A percentile compares a stretch with the other conserved stretches of the same genome.
These are phyloP conservation scores for Paraphaeosphaeria sporulosa DNA, from an alignment of 2,329 filamentous ascomycete genomes.

Conservation along the genomic window DNA sequence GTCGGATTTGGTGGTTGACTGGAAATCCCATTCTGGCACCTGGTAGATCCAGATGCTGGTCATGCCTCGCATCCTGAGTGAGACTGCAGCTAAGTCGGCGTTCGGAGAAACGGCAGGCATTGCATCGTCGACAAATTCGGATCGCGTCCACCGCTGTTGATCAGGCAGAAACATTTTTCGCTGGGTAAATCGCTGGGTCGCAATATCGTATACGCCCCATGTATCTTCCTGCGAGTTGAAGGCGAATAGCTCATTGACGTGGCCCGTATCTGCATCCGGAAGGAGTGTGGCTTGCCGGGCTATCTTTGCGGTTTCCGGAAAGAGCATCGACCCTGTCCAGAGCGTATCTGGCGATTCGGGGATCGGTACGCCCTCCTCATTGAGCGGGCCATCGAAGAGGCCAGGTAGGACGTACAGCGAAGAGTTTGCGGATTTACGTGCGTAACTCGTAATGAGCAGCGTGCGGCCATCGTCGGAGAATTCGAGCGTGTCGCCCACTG, in stretches of 20 bases:
- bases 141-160: conserved; percentile 47
- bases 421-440: conserved; percentile 44
- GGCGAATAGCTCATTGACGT: conserved; percentile 51
- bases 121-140: conserved; percentile 50
- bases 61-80: conserved; percentile 46
- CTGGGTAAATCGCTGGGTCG: conserved; percentile 47
- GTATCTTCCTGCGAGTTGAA: conserved; percentile 51
- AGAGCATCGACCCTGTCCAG: conserved; percentile 52
- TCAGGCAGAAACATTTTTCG: conserved; percentile 49
- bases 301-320: conserved; percentile 48
- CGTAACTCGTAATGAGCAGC: conserved; percentile 48
- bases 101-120: conserved; percentile 51
- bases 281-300: conserved; percentile 50
- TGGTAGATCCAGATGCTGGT: conserved; percentile 52
- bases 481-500: conserved; percentile 46
- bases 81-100: conserved; percentile 48
- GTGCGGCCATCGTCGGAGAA: conserved; percentile 52
- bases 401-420: conserved; percentile 50
- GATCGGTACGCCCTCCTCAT: conserved; percentile 50
- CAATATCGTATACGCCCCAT: conserved; percentile 52
- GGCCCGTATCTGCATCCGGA: conserved; percentile 47
- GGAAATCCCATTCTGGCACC: conserved; percentile 46
- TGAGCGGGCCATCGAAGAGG: conserved; percentile 49
- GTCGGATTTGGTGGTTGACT: conserved; percentile 34
- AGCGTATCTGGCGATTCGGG: conserved; percentile 45